Percentiles rank a stretch among this genome's conserved stretches.
Conservation (phyloP, 768 basidiomycete genomes). For the Cystobasidium onofrii region DNA sequence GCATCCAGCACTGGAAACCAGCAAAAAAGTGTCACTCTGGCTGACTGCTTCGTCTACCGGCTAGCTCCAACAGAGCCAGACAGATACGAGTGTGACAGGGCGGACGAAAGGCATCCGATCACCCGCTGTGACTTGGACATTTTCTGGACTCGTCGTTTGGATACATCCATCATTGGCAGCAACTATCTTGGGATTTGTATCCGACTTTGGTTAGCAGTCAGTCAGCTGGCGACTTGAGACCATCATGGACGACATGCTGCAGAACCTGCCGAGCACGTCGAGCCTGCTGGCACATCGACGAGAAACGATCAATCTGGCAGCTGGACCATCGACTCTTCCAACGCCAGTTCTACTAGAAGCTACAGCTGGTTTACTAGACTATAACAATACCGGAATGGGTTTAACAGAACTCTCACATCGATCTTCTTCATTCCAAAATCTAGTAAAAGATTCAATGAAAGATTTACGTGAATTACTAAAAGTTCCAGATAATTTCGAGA, state of each 20-base stretch:
- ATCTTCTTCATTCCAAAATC: constrained; percentile 73
- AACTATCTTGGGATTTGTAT: too few relatives aligned
- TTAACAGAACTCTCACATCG: constrained; percentile 95
- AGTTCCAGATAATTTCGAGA: constrained; percentile 71
- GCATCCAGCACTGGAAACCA: too few relatives aligned
- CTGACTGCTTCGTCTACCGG: too few relatives aligned
- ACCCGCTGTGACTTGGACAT: too few relatives aligned
- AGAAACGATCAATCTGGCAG: constrained; percentile 70
- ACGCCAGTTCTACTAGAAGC: constrained; percentile 76
- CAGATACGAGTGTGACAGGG: too few relatives aligned
- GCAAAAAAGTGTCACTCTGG: too few relatives aligned
- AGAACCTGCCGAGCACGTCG: background rate
- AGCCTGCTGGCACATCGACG: constrained; percentile 17
- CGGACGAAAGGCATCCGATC: too few relatives aligned
- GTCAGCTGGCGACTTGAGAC: background rate
- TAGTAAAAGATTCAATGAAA: constrained; percentile 57
- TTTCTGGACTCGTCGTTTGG: too few relatives aligned
- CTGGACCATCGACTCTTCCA: constrained; percentile 88
- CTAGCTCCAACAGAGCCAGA: too few relatives aligned
- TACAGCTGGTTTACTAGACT: constrained; percentile 76
- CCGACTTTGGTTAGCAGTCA: too few relatives aligned
- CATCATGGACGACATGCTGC: background rate
- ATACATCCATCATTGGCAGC: too few relatives aligned
- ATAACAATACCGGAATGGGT: constrained; percentile 81
- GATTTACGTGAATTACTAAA: constrained; percentile 67